Percentiles rank a stretch among this genome's conserved stretches.
These are phyloP conservation scores for Lipomyces oligophaga DNA, from an alignment of 805 yeast genomes.

Conservation along the genomic window DNA sequence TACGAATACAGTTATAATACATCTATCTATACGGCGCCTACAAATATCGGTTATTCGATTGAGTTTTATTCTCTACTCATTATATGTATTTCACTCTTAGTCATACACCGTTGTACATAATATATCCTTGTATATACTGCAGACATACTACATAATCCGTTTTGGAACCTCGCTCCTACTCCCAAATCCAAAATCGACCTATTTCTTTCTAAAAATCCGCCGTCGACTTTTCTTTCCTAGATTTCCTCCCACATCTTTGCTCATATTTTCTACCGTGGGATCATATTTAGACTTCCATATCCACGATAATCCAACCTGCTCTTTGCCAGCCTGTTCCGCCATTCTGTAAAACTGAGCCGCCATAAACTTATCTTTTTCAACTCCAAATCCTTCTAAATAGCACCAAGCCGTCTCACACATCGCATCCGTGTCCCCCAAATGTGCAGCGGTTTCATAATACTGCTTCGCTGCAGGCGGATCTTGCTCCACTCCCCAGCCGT, in stretches of 20 bases:
- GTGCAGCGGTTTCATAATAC: conserved; percentile 36
- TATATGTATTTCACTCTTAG: too few species aligned
- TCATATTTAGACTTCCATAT: conserved; percentile 36
- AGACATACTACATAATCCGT: too few species aligned
- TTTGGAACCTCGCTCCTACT: too few species aligned
- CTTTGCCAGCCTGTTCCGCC: conserved; percentile 33
- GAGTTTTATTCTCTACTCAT: too few species aligned
- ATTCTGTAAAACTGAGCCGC: conserved; percentile 37
- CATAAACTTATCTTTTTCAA: conserved; percentile 33
- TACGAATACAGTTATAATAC: too few species aligned
- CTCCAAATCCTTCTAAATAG: conserved; percentile 33
- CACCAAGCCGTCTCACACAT: conserved; percentile 34
- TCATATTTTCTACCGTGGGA: conserved; percentile 11
- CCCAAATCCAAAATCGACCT: too few species aligned
- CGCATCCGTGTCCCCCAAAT: conserved; percentile 36
- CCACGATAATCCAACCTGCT: conserved; percentile 39
- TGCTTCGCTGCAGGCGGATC: conserved; percentile 33
- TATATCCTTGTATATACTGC: too few species aligned
- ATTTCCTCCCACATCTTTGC: too few species aligned
- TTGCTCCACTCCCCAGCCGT: conserved; percentile 36
- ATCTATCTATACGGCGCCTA: too few species aligned
- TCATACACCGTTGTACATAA: too few species aligned
- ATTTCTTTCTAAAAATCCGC: neutral
- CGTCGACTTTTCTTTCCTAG: neutral
- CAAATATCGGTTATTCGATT: too few species aligned